Evolutionary conservation across 2,329 filamentous ascomycete species (phyloP), one percentile per base, ranked within the genome.

Genomic region (Aspergillus viridinutans): DNA sequence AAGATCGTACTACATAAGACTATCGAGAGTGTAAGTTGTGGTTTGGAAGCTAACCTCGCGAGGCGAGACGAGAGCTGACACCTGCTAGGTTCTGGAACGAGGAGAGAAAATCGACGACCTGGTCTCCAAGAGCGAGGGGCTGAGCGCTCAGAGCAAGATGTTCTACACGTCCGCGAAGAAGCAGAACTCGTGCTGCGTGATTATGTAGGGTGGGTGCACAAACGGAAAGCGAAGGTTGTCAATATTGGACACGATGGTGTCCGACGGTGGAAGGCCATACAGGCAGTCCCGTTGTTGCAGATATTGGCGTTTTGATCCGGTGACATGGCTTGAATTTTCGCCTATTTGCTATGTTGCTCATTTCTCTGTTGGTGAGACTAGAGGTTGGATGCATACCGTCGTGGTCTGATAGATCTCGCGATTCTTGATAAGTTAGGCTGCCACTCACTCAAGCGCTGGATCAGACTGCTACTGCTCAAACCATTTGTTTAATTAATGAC

Each of bases 1-100:
- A 97, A 97, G 84, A 92, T 96, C 71, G 88, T 96, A 58, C 82
- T 99, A 67, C 92, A 97, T 79, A 96, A 97, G 84, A 97, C 94
- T 48, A 97, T 96, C 68, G 89, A 96, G 80, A 64, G 58, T 29
- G 60, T 61, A n/a, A 42, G 56, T 47, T 23, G 42, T n/a, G 28
- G 38, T 20, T 20, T n/a, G 12, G 14, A 20, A 12, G 3, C 42
- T 23, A 20, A 12, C 3, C 42, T 23, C 1, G 25, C 8, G 12
- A n/a, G 25, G 17, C 26, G 5, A 35, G 29, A 3, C 26, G 5
- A 35, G 29, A 3, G 49, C 50, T 56, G 45, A 52, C 52, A 23
- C 42, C 4, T 20, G 47, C 3, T 54, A 69, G 67, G 71, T 75
- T 17, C 76, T 97, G 69, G 88, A 97, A 80, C 85, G 94, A 60